Conservation (phyloP, 441 rosid species). For the Syzygium malaccense region DNA sequence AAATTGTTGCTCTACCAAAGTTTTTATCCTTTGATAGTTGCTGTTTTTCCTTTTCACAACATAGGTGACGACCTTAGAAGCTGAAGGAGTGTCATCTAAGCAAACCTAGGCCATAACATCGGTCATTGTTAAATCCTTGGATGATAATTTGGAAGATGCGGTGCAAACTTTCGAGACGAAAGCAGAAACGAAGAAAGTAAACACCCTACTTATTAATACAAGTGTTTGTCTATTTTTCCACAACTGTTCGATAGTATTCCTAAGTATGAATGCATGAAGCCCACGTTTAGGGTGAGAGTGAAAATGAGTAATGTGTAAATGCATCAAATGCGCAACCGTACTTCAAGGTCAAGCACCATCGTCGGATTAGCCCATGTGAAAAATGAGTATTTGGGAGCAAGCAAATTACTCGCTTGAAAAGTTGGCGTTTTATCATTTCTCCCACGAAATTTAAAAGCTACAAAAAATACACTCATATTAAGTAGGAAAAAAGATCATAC, state of each 20-base stretch:
- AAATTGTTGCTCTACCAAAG: not conserved
- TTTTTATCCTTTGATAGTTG: not conserved
- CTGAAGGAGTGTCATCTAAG: not conserved
- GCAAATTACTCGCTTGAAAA: not conserved
- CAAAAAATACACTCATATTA: not conserved
- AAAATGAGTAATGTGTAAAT: not conserved
- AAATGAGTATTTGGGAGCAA: not conserved
- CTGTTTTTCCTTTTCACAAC: not conserved
- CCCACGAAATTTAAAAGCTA: not conserved
- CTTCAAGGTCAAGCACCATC: not conserved
- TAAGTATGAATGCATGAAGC: not conserved
- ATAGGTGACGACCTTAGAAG: no score
- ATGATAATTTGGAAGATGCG: not conserved
- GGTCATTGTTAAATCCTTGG: not conserved
- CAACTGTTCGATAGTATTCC: not conserved
- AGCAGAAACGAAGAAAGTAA: not conserved
- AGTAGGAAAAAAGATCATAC: not conserved
- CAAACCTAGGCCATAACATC: not conserved
- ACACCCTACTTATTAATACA: not conserved
- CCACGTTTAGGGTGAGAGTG: not conserved
- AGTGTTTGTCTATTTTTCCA: not conserved
- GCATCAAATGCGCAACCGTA: not conserved
- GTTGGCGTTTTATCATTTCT: not conserved
- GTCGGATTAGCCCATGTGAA: not conserved
- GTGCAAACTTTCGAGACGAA: not conserved